These are phyloP conservation scores for Dictyostelium purpureum DNA, from an alignment of 78 protist species.

Conservation along the genomic window DNA sequence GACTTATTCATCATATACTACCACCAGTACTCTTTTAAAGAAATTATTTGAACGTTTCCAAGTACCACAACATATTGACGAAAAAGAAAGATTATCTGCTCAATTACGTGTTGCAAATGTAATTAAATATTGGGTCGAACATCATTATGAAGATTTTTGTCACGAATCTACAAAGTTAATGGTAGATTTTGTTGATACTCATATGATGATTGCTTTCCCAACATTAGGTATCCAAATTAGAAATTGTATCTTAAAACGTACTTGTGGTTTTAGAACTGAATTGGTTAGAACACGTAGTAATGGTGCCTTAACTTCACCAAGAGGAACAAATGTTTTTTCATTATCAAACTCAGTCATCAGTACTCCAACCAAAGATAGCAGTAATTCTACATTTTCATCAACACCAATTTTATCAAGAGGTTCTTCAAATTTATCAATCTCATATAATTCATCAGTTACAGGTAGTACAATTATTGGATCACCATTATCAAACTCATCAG, in stretches of 20 bases:
- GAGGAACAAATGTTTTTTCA: background rate
- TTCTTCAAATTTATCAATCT: no score
- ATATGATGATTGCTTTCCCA: constrained; percentile 63
- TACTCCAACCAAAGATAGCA: background rate
- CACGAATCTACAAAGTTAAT: constrained; percentile 34
- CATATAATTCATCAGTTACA: no score
- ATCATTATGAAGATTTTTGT: constrained; percentile 78
- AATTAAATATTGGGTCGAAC: constrained; percentile 79
- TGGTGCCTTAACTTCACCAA: constrained; percentile 50
- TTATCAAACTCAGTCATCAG: background rate
- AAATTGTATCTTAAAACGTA: constrained; percentile 36
- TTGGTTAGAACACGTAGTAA: constrained; percentile 30
- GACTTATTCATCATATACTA: constrained; percentile 76
- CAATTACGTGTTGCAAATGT: constrained; percentile 78
- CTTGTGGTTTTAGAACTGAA: constrained; percentile 47
- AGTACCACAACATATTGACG: constrained; percentile 60
- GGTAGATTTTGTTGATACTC: constrained; percentile 66
- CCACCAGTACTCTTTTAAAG: constrained; percentile 15
- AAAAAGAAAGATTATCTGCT: constrained; percentile 42
- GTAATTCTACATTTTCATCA: background rate
- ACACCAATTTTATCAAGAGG: background rate
- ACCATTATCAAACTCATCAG: background rate
- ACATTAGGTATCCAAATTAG: constrained; percentile 32
- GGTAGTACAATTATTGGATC: no score
- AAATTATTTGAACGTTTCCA: constrained; percentile 75